A percentile compares a stretch with the other conserved stretches of the same genome.
Conservation (phyloP, 148 eudicot genomes). For the Tetragonia tetragonoides region DNA sequence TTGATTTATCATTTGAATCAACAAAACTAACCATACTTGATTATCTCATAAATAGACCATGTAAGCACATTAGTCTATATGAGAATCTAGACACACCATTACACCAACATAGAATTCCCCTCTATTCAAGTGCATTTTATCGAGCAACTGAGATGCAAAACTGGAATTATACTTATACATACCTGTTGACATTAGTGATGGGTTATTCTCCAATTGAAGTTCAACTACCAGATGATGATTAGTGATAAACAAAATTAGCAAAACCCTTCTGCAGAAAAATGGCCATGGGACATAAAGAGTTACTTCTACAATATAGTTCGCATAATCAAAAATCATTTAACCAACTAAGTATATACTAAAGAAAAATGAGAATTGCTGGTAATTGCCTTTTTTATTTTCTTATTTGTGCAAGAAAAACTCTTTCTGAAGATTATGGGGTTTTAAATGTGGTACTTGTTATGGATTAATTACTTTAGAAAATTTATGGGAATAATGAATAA, state of each 20-base stretch:
- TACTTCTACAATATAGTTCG: neutral
- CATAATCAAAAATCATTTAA: neutral
- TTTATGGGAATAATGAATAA: no score
- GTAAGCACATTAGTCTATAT: no score
- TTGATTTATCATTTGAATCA: neutral
- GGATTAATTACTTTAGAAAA: no score
- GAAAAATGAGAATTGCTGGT: no score
- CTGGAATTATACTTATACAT: neutral
- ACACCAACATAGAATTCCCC: no score
- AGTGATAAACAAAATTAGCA: neutral
- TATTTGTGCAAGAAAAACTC: no score
- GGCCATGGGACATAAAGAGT: neutral
- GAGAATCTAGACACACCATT: no score
- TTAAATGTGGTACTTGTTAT: no score
- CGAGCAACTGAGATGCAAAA: slow-evolving; percentile 5
- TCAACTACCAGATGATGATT: neutral
- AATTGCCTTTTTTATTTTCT: no score
- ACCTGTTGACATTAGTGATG: slow-evolving; percentile 7
- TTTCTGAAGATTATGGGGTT: no score
- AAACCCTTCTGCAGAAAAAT: neutral
- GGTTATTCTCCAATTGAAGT: neutral
- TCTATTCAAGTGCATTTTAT: neutral
- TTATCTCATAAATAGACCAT: no score
- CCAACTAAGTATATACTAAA: neutral
- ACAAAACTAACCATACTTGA: neutral